Percentiles rank a stretch among this genome's conserved stretches.
phyloP scores from a whole-genome alignment of 805 yeast species.

The Barnettozyma vustinii region DNA sequence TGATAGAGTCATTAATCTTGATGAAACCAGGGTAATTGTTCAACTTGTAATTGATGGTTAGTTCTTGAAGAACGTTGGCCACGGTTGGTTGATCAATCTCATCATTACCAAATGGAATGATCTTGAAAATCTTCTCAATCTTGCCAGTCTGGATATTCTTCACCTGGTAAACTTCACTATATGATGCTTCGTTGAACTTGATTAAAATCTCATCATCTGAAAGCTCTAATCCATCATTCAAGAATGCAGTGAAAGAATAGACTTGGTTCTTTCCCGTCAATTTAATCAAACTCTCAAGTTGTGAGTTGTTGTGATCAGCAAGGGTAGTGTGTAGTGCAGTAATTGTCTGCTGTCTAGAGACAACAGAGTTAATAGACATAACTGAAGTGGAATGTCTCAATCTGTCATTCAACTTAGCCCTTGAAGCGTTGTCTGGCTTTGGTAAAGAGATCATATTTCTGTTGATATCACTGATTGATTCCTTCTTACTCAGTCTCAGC shows the following conservation, averaged over 20 bases:
- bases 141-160: conserved; percentile 20
- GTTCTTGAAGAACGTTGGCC: conserved; percentile 41
- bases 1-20: conserved; percentile 35
- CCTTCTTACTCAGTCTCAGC: conserved; percentile 21
- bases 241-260: conserved; percentile 27
- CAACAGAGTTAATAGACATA: conserved; percentile 32
- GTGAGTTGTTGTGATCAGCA: conserved; percentile 29
- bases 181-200: conserved; percentile 43
- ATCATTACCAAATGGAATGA: conserved; percentile 48
- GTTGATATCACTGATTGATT: conserved; percentile 20
- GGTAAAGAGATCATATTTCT: conserved; percentile 50
- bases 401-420: conserved; percentile 49
- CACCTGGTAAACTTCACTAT: conserved; percentile 38
- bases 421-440: conserved; percentile 45
- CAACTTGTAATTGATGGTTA: conserved; percentile 37
- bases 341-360: conserved; percentile 17
- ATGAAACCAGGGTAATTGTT: conserved; percentile 40
- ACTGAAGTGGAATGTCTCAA: conserved; percentile 46
- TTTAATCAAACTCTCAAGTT: conserved; percentile 29
- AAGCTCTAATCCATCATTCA: conserved; percentile 28
- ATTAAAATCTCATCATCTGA: conserved; percentile 25
- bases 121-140: conserved; percentile 37
- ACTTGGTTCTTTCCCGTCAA: conserved; percentile 31
- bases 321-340: conserved; percentile 8
- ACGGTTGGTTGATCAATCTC: conserved; percentile 36